phyloP scores from a whole-genome alignment of 2,329 filamentous ascomycete genomes.

The Diaporthe humulicola region DNA sequence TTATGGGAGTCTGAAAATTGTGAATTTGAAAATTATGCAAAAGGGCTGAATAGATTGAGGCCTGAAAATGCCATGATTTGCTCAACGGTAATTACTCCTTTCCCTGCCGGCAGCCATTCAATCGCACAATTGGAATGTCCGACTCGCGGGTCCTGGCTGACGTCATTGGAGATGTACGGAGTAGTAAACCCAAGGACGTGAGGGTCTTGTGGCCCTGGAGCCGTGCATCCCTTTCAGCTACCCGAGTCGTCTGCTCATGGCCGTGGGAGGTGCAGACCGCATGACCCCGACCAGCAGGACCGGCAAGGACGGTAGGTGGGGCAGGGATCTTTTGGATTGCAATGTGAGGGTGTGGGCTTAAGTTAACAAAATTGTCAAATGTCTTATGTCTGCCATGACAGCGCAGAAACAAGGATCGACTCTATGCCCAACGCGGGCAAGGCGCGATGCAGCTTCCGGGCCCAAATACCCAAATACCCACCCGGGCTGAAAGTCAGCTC shows the following conservation, averaged over 20 bases:
- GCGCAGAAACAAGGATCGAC: constrained; percentile 23
- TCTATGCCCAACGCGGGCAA: constrained; percentile 26
- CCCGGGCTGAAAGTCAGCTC: constrained; percentile 24
- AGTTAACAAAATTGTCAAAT: background rate
- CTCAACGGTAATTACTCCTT: background rate
- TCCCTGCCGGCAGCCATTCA: too few relatives aligned
- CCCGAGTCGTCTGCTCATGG: background rate
- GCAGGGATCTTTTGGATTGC: background rate
- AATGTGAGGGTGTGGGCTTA: background rate
- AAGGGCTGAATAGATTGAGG: background rate
- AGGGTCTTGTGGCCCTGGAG: constrained; percentile 1
- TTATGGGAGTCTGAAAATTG: background rate
- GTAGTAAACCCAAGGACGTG: background rate
- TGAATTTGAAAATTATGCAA: background rate
- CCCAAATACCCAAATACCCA: constrained; percentile 4
- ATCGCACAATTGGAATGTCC: background rate
- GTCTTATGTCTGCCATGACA: background rate
- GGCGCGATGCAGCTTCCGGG: constrained; percentile 5
- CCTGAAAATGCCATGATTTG: background rate
- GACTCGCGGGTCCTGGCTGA: background rate
- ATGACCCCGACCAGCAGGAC: constrained; percentile 4
- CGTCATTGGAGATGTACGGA: constrained; percentile 19
- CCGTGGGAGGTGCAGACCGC: background rate
- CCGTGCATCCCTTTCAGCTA: background rate
- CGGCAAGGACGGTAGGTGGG: background rate